Percentiles rank a stretch among this genome's conserved stretches.
phyloP scores from a whole-genome alignment of 2,329 filamentous ascomycete genomes.

The Microdochium trichocladiopsis region DNA sequence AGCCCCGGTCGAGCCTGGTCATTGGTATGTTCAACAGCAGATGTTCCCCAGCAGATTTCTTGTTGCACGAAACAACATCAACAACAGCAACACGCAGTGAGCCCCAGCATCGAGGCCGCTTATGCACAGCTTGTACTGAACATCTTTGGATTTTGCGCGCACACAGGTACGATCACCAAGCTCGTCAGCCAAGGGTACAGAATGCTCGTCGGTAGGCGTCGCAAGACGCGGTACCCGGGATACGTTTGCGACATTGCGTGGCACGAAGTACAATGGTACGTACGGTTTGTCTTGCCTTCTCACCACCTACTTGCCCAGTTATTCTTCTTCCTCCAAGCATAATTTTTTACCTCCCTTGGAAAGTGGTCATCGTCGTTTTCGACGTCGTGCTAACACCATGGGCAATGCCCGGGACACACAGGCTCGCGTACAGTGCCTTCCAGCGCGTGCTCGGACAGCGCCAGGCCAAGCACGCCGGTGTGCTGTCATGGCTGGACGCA shows the following conservation, averaged over 20 bases:
- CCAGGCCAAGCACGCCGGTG: conserved; percentile 59
- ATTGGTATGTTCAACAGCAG: conserved; percentile 47
- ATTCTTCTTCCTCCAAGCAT: conserved; percentile 6
- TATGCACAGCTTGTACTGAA: neutral
- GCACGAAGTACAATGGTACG: conserved; percentile 55
- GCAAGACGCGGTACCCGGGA: conserved; percentile 34
- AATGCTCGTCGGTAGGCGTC: conserved; percentile 51
- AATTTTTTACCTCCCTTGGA: no score
- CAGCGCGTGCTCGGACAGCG: conserved; percentile 57
- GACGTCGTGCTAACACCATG: no score
- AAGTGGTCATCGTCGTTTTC: no score
- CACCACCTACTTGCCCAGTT: conserved; percentile 2
- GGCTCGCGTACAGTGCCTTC: conserved; percentile 67
- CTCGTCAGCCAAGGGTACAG: conserved; percentile 57
- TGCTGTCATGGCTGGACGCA: conserved; percentile 61
- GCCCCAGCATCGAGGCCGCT: no score
- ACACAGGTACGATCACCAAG: conserved; percentile 55
- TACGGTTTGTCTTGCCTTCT: neutral
- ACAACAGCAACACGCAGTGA: no score
- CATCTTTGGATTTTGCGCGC: neutral
- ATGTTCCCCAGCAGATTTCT: no score
- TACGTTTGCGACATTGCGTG: conserved; percentile 55
- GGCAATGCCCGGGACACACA: no score
- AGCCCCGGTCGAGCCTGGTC: conserved; percentile 53
- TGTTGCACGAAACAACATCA: no score